Conservation (phyloP, 192 early-diverging fungal species). For the Backusella mclennaniae region DNA sequence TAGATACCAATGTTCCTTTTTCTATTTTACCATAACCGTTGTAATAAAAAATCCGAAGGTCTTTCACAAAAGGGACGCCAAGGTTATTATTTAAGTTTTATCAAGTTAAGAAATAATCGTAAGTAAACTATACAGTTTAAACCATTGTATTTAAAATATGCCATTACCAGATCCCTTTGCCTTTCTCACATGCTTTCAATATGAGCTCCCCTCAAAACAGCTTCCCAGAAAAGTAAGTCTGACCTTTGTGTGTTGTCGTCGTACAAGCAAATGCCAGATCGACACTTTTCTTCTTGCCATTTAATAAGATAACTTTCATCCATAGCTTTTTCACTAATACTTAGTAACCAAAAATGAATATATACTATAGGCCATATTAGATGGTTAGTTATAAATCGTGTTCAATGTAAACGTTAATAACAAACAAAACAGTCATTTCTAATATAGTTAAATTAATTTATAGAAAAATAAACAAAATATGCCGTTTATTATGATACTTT, state of each 20-base stretch:
- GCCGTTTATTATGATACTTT: no score
- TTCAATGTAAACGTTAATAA: background rate
- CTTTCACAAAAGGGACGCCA: background rate
- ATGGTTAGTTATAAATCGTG: background rate
- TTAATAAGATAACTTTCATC: background rate
- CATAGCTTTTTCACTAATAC: background rate
- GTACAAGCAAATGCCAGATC: background rate
- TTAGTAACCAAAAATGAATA: background rate
- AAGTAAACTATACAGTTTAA: background rate
- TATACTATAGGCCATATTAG: background rate
- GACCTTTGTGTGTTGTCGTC: background rate
- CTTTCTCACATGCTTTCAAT: background rate
- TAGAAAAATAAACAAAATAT: no score
- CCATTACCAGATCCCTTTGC: background rate
- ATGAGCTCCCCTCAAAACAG: background rate
- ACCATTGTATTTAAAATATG: background rate
- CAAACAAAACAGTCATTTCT: background rate
- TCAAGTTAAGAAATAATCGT: no score
- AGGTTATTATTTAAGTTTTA: no score
- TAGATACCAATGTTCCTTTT: background rate
- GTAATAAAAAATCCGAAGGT: background rate
- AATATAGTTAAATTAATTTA: background rate
- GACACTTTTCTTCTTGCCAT: background rate
- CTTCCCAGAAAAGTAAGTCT: background rate
- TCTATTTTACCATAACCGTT: background rate